Base-by-base conservation (phyloP, 345 rosid species). In the Triadica sebifera region DNA sequence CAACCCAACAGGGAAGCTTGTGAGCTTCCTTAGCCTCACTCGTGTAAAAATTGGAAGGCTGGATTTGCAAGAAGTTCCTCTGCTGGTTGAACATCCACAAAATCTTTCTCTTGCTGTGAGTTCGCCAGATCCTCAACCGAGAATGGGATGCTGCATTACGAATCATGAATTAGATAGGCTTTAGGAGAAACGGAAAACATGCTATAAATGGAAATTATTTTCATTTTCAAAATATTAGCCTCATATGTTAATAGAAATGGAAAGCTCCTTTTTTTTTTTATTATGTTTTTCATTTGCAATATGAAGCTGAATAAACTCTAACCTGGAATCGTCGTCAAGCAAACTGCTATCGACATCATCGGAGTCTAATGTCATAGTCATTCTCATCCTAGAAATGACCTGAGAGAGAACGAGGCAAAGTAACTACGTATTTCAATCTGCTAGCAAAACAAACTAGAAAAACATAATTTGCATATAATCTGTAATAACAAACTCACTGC, bases 371-470 rank as follows among this genome's bases (percentile, higher is more conserved):
- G 95, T 96, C 98, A 91, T 96, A 45, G 93, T 90, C 13, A 91
- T 87, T 70, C 94, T 94, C 98, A 96, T 96, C 89, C 98, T 93
- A 61, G 99, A 84, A 78, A 96, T 88, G 57, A 96, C 98, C 98
- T 94, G 38, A 38, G 66, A 58, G 69, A 29, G 67, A 12, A 49
- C 0, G 39, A 41, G 24, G 22, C 19, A n/a, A 72, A 74, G 76
- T 39, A 43, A 49, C 19, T 62, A 45, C 52, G 51, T 60, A 77
- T 57, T 79, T 71, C 52, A 46, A 69, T 52, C 62, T 34, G 46
- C 55, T 20, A 63, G 9, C 20, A 15, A 68, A 0, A 60, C 15
- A 13, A 59, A 70, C 41, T 51, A 59, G 13, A 52, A 67, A 29
- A 58, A 62, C 24, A 71, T 37, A 6, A 62, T 24, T 34, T 25